Base-by-base conservation (phyloP, 257 asterid genomes). In the Perilla frutescens region DNA sequence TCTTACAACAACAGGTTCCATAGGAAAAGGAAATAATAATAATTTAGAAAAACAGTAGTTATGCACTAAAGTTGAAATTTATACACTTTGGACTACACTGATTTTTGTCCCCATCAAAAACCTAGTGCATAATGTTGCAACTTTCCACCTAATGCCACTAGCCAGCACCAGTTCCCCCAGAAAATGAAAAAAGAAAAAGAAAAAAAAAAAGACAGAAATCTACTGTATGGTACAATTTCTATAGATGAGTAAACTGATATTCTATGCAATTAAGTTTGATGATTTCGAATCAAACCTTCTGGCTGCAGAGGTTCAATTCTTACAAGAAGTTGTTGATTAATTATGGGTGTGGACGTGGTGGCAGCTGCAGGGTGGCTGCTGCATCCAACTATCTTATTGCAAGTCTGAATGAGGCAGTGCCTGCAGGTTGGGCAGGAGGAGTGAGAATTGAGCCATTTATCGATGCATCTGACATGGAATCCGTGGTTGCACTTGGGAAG, bases 371-470 rank as follows among this genome's bases (percentile, higher is more conserved):
- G 68, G 6, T 50, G 56, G 26, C 36, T 54, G 48, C 44, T 36
- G 41, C 78, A 78, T 3, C 84, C 86, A 1, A 82, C 81, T 0
- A 83, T 83, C 41, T 86, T 84, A 3, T 78, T 79, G 6, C 91
- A 84, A 5, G 88, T 83, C 54, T 81, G 82, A 13, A 83, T 76
- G 43, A 86, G 82, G 68, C 90, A 83, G 80, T 86, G 82, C 20
- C 90, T 73, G 64, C 90, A 86, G 40, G 90, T 86, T 0, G 90
- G 90, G 72, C 90, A 86, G 0, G 90, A 86, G 1, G 90, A 86
- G 84, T 86, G 90, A 0, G 88, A 79, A 13, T 47, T 72, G 3
- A 86, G 76, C 90, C 90, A 86, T 31, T 59, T 81, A 2, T 86
- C 90, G 41, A 86, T 83, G 74, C 90, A 86, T 1, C 83, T 68